Evolutionary conservation across 495 filamentous ascomycete genomes (phyloP).

Genomic region (Neurospora sp.): DNA sequence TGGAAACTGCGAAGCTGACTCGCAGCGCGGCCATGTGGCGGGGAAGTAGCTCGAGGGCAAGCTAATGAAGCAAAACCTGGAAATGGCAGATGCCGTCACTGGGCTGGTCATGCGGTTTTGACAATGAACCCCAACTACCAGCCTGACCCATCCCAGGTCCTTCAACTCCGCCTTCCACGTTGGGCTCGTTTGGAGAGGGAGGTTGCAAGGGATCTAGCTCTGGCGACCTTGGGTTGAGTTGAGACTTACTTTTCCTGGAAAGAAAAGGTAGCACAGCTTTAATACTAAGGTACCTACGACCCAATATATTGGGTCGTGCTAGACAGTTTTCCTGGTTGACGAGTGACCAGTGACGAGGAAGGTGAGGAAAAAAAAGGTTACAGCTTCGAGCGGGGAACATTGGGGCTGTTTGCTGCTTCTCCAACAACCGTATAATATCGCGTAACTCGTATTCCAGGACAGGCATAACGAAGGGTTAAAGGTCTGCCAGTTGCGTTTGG

Average conservation of each 20-base stretch:
- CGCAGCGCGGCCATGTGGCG: neutral
- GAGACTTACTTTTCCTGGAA: neutral
- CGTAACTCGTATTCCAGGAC: neutral
- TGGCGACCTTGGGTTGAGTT: neutral
- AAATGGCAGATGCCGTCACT: neutral
- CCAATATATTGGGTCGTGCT: neutral
- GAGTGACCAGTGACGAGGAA: neutral
- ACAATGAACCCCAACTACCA: neutral
- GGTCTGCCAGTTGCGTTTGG: neutral
- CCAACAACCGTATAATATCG: neutral
- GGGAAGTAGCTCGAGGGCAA: neutral
- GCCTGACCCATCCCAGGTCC: neutral
- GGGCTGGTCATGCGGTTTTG: neutral
- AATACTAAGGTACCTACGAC: neutral
- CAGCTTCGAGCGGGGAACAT: neutral
- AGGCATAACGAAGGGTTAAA: neutral
- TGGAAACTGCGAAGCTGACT: neutral
- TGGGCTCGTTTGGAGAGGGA: neutral
- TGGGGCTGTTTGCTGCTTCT: neutral
- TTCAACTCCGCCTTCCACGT: neutral
- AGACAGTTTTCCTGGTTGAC: neutral
- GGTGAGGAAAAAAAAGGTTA: neutral
- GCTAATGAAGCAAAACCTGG: neutral
- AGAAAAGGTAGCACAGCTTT: neutral
- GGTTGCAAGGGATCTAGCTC: neutral